A percentile compares a stretch with the other conserved stretches of the same genome.
Conservation (phyloP, 176 grass and related monocot species). For the Raddia distichophylla region DNA sequence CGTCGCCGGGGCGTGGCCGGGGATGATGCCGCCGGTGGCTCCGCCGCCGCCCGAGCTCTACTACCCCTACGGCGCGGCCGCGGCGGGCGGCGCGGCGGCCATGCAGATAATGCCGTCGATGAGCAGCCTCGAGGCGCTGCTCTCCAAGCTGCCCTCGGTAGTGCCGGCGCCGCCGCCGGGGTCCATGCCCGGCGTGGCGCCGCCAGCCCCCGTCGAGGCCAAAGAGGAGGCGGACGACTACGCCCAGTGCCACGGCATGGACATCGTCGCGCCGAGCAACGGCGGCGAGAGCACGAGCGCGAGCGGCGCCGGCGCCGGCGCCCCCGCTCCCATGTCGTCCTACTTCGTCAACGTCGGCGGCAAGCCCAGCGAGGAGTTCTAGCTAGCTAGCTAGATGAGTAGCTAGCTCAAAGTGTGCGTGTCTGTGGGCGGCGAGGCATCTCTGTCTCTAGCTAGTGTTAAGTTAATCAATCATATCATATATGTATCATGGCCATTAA, state of each 20-base stretch:
- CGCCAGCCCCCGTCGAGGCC: not conserved
- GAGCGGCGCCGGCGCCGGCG: constrained; percentile 1
- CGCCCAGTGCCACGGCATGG: constrained; percentile 49
- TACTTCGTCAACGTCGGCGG: constrained; percentile 63
- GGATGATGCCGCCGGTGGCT: constrained; percentile 25
- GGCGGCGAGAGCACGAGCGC: constrained; percentile 45
- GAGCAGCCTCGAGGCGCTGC: constrained; percentile 98
- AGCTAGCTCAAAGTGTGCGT: not conserved
- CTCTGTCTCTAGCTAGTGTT: constrained; percentile 10
- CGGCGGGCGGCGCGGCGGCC: constrained; percentile 18
- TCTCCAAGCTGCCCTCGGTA: constrained; percentile 93
- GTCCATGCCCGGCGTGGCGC: constrained; percentile 14
- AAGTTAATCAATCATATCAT: constrained; percentile 22
- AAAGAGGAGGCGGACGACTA: constrained; percentile 57
- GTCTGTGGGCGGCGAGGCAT: not conserved
- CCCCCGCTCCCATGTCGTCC: constrained; percentile 45
- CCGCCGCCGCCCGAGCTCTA: constrained; percentile 60
- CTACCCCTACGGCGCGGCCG: constrained; percentile 52
- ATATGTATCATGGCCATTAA: not conserved
- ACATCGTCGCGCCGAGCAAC: constrained; percentile 28
- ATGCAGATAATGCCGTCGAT: constrained; percentile 90
- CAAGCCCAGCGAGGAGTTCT: constrained; percentile 70
- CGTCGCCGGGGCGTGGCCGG: constrained; percentile 38
- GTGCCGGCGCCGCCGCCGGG: constrained; percentile 28
- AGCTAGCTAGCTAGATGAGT: not conserved